Evolutionary conservation across 2,329 filamentous ascomycete species (phyloP).

Genomic region (Fusarium decemcellulare): DNA sequence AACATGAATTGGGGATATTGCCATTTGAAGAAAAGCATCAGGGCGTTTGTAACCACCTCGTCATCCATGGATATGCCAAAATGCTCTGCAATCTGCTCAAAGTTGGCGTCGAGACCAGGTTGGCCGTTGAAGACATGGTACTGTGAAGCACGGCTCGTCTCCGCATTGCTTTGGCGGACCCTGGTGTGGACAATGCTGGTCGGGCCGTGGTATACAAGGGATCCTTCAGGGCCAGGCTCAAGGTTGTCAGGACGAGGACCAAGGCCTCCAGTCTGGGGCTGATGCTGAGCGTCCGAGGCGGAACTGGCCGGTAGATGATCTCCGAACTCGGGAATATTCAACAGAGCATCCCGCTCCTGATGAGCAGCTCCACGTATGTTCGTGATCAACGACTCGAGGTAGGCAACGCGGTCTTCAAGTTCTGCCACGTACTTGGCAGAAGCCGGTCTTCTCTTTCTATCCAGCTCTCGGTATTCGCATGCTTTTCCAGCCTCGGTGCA

Average conservation of each 20-base stretch:
- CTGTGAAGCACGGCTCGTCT: neutral
- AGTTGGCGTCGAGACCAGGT: constrained; percentile 7
- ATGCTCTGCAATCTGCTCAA: constrained; percentile 35
- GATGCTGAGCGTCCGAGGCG: neutral
- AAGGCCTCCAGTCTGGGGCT: neutral
- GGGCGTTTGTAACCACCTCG: constrained; percentile 33
- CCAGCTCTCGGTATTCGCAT: constrained; percentile 21
- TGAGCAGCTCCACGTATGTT: neutral
- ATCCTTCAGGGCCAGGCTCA: constrained; percentile 17
- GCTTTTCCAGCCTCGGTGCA: constrained; percentile 7
- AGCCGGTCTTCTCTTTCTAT: constrained; percentile 22
- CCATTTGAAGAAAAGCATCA: constrained; percentile 46
- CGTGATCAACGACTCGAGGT: constrained; percentile 28
- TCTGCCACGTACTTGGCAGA: constrained; percentile 37
- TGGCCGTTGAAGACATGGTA: neutral
- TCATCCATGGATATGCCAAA: constrained; percentile 41
- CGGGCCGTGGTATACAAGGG: constrained; percentile 34
- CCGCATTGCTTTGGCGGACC: neutral
- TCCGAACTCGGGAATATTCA: constrained; percentile 4
- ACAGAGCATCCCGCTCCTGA: constrained; percentile 1
- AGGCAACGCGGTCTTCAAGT: constrained; percentile 36
- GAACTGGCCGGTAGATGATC: neutral
- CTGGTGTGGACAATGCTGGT: constrained; percentile 45
- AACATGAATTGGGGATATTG: constrained; percentile 52
- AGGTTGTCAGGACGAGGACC: constrained; percentile 1